Evolutionary conservation across 2,329 filamentous ascomycete species (phyloP).

Genomic region (Botrytis aclada): DNA sequence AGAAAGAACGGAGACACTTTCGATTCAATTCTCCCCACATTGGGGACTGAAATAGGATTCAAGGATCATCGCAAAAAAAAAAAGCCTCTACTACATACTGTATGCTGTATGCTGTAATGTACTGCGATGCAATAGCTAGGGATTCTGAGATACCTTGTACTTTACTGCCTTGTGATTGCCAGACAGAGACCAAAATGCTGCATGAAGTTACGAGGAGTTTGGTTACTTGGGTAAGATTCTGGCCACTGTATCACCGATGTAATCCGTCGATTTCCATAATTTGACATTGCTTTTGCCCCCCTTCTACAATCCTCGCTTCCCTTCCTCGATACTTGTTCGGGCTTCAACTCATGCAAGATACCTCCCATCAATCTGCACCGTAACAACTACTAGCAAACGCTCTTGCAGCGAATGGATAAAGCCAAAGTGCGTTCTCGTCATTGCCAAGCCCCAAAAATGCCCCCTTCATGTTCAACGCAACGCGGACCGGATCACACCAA

Average conservation of each 20-base stretch:
- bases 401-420: background rate
- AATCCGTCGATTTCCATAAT: constrained; percentile 10
- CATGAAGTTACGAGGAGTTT: background rate
- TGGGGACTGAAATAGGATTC: background rate
- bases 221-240: background rate
- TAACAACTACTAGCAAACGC: background rate
- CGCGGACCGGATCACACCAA: constrained; percentile 3
- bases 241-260: background rate
- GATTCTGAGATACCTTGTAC: constrained; percentile 11
- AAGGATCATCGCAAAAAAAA: background rate
- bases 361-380: constrained; percentile 1
- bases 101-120: constrained; percentile 10
- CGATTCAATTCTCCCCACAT: background rate
- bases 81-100: background rate
- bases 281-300: background rate
- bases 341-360: constrained; percentile 6
- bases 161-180: constrained; percentile 1
- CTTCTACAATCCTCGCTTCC: background rate
- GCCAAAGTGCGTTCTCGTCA: background rate
- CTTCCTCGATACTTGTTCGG: background rate
- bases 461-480: background rate
- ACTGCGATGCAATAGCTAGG: constrained; percentile 12
- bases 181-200: background rate
- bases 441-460: background rate
- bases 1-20: background rate